Percentiles rank a stretch among this genome's conserved stretches.
These are phyloP conservation scores for Sarocladium brachiariae DNA, from an alignment of 2,329 filamentous ascomycete genomes.

Conservation along the genomic window DNA sequence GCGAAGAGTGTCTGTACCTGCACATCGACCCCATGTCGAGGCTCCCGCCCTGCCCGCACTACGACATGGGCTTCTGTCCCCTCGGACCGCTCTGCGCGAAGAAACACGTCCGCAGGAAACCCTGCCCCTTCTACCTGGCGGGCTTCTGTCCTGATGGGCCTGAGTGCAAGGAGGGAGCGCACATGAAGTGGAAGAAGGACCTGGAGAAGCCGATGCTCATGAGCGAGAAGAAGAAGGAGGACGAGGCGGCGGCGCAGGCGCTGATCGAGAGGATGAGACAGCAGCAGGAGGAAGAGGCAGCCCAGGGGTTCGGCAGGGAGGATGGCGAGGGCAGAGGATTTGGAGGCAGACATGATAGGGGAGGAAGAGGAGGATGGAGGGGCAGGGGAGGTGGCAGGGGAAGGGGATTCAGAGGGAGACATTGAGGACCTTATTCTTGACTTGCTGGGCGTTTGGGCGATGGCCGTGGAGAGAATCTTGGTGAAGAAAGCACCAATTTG, in stretches of 20 bases:
- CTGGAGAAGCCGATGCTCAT: slow-evolving; percentile 70
- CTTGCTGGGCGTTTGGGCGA: no score
- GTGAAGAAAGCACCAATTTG: no score
- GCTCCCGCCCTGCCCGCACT: slow-evolving; percentile 77
- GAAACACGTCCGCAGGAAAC: slow-evolving; percentile 73
- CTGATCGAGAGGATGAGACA: slow-evolving; percentile 29
- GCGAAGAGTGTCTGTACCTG: slow-evolving; percentile 91
- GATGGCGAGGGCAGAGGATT: slow-evolving; percentile 20
- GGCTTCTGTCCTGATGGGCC: slow-evolving; percentile 87
- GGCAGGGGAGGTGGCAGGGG: slow-evolving; percentile 24
- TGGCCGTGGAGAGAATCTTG: no score
- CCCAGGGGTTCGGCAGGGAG: slow-evolving; percentile 24
- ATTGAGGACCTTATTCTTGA: not conserved
- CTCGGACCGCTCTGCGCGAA: slow-evolving; percentile 82
- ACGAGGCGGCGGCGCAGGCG: slow-evolving; percentile 26
- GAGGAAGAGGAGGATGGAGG: slow-evolving; percentile 32
- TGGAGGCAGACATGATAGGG: slow-evolving; percentile 1
- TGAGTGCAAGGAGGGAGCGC: slow-evolving; percentile 70
- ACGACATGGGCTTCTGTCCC: slow-evolving; percentile 91
- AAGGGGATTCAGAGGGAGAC: slow-evolving; percentile 26
- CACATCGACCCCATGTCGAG: slow-evolving; percentile 80
- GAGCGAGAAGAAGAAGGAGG: slow-evolving; percentile 56
- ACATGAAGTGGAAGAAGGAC: slow-evolving; percentile 74
- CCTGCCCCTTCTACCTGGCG: slow-evolving; percentile 82
- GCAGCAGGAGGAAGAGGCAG: slow-evolving; percentile 29